phyloP scores from a whole-genome alignment of 352 stramenopile genomes.

The Phytophthora hybrid region DNA sequence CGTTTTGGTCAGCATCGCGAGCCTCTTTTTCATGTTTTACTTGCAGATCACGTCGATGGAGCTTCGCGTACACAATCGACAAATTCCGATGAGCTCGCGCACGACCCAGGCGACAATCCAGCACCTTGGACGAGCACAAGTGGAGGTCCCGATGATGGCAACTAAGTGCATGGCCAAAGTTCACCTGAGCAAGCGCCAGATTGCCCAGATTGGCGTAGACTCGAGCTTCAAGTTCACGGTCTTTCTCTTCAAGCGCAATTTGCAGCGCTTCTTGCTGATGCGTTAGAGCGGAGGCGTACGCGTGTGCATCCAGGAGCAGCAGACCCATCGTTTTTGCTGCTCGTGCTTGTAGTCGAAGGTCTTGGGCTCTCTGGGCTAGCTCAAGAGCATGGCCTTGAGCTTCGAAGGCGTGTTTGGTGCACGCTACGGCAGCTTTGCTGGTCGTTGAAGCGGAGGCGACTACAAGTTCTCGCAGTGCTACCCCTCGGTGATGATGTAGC shows the following conservation, averaged over 20 bases:
- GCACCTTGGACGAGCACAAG: constrained; percentile 36
- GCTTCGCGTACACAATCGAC: constrained; percentile 65
- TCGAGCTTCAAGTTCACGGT: constrained; percentile 74
- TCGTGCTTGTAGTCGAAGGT: constrained; percentile 56
- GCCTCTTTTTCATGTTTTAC: constrained; percentile 52
- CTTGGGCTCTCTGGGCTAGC: constrained; percentile 46
- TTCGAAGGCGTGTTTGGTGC: constrained; percentile 37
- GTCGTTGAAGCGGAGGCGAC: constrained; percentile 20
- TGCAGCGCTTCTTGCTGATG: constrained; percentile 72
- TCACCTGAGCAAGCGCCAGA: constrained; percentile 55
- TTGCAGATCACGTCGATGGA: constrained; percentile 54
- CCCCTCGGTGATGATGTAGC: constrained; percentile 73
- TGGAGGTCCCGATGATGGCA: constrained; percentile 72
- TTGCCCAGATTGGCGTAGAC: constrained; percentile 86
- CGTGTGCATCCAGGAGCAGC: constrained; percentile 57
- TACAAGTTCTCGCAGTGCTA: constrained; percentile 71
- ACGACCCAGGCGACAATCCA: constrained; percentile 63
- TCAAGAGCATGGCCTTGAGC: constrained; percentile 63
- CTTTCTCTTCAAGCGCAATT: constrained; percentile 53
- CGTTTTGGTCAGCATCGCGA: constrained; percentile 19
- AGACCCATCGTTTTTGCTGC: constrained; percentile 75
- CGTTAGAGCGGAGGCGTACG: constrained; percentile 54
- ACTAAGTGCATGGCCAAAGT: constrained; percentile 66
- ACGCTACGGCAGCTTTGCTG: constrained; percentile 13
- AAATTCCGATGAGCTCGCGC: constrained; percentile 77